Base-by-base conservation (phyloP, 129 eudicot genomes). In the Centrapalus pauciflorus region DNA sequence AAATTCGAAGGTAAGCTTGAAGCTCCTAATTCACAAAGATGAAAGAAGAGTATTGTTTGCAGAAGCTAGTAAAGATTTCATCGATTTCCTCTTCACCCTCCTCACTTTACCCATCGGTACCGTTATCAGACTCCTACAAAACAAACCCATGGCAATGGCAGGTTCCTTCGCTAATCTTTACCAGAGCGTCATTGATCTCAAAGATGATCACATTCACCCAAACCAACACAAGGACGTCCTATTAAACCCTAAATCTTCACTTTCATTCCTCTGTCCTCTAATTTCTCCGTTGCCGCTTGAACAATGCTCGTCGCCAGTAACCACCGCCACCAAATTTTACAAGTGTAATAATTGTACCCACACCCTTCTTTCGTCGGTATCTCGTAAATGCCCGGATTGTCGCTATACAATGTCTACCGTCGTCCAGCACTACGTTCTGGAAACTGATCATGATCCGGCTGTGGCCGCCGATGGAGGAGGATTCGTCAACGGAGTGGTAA, bases 11-110 rank as follows among this genome's bases (percentile, higher is more conserved):
- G 50, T 67, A 23, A 32, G 24, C n/a, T 33, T 67, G 62, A 67
- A 67, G 34, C 72, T 50, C 33, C 33, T 67, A 13, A 12, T 67
- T 1, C 50, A 67, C 33, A 32, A 6, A 51, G 51, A 50, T 33
- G 13, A 16, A 32, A 9, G 33, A 51, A 25, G 62, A 33, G 72
- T 67, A 8, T 21, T 67, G 25, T 67, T 67, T 3, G 72, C 62
- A 5, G 72, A 67, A 50, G 51, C 61, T 1, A 10, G 50, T 32
- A 67, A 67, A 1, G 72, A 67, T 32, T 67, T 50, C 32, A 5
- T 66, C 1, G 72, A 66, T 20, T 66, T 66, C 17, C 33, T 66
- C 1, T 50, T 49, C 14, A 67, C 35, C 4, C 50, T 67, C 24
- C 49, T 67, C 4, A 55, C 61, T 19, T 6, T 67, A 32, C 72